Evolutionary conservation across 257 asterid genomes (phyloP).

Genomic region (Cynanchum wilfordii): DNA sequence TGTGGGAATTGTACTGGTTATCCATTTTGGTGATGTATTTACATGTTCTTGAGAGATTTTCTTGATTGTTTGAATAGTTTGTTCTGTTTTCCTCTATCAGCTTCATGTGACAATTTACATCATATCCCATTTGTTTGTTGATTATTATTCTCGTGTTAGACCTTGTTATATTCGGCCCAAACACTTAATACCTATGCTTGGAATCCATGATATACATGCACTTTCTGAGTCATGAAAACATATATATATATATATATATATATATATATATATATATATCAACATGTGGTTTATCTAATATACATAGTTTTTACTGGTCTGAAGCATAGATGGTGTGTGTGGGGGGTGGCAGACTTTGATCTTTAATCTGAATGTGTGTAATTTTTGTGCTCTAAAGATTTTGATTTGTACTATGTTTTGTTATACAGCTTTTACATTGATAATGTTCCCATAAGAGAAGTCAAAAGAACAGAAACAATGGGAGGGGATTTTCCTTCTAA

Average conservation of each 20-base stretch:
- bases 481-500: slow-evolving; percentile 87
- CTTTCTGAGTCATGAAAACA: not conserved
- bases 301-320: not conserved
- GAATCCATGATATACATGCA: not conserved
- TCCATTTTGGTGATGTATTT: no score
- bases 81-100: no score
- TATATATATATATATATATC: not conserved
- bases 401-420: slow-evolving; percentile 15
- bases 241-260: not conserved
- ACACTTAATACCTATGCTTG: not conserved
- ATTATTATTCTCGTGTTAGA: no score
- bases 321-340: not conserved
- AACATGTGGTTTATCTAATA: not conserved
- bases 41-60: not conserved
- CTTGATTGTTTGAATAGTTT: not conserved
- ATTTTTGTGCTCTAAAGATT: slow-evolving; percentile 4
- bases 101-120: no score
- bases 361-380: slow-evolving; percentile 2
- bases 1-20: no score
- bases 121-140: no score
- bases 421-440: slow-evolving; percentile 72
- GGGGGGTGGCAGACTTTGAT: not conserved
- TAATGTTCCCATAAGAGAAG: slow-evolving; percentile 71
- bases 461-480: slow-evolving; percentile 57
- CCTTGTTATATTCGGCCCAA: not conserved